Percentiles rank a stretch among this genome's conserved stretches.
Evolutionary conservation across 352 stramenopile species (phyloP).

Genomic region (Thalassiosira exigua): DNA sequence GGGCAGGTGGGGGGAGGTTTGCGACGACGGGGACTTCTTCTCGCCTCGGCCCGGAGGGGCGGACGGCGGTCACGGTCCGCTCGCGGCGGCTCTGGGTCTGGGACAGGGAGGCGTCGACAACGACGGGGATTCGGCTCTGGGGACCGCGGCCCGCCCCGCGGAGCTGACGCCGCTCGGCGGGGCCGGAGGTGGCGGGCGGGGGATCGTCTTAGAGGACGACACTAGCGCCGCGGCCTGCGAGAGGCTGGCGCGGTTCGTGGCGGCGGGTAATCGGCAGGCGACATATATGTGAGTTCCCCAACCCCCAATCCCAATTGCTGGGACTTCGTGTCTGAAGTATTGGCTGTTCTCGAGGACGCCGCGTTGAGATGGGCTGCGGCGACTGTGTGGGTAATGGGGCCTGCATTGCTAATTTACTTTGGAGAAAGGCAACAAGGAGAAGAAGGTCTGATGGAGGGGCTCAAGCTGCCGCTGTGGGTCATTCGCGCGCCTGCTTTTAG

Average conservation of each 20-base stretch:
- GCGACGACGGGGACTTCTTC: no score
- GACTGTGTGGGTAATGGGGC: no score
- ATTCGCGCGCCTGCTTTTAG: no score
- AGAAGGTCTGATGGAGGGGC: no score
- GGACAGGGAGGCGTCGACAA: constrained; percentile 6
- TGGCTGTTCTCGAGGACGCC: no score
- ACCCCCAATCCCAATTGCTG: no score
- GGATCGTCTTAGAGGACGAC: constrained; percentile 72
- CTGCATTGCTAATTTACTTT: no score
- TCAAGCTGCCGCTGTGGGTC: no score
- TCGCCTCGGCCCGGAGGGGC: neutral
- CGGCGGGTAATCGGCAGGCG: constrained; percentile 72
- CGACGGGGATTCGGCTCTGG: constrained; percentile 7
- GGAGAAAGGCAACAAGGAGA: no score
- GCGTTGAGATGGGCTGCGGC: no score
- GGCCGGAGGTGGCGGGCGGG: constrained; percentile 6
- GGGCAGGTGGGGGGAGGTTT: constrained; percentile 49
- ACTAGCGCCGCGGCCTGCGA: constrained; percentile 53
- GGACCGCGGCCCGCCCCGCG: neutral
- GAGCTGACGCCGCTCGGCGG: neutral
- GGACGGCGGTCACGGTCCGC: neutral
- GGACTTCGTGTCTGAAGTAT: no score
- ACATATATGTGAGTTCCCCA: constrained; percentile 80
- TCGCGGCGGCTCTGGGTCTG: neutral
- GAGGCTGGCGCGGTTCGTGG: constrained; percentile 62